Percentiles rank a stretch among this genome's conserved stretches.
These are phyloP conservation scores for Euphorbia corollata DNA, from an alignment of 441 rosid species.

Conservation along the genomic window DNA sequence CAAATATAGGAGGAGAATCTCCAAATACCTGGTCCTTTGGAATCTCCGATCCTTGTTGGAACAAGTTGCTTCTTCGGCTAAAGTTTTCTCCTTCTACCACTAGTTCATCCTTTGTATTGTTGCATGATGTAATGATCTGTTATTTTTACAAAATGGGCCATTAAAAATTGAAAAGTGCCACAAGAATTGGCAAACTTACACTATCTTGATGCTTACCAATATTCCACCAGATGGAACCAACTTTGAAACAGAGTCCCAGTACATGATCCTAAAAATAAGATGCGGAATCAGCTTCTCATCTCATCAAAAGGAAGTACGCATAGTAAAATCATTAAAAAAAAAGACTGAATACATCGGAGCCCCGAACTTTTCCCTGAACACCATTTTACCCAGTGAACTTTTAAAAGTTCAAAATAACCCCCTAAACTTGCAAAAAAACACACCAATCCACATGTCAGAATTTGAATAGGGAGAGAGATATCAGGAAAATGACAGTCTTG, in stretches of 20 bases:
- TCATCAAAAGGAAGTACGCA: neutral
- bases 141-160: neutral
- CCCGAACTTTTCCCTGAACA: no score
- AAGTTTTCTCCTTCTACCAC: slow-evolving; percentile 67
- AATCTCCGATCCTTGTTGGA: slow-evolving; percentile 29
- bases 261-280: slow-evolving; percentile 51
- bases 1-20: slow-evolving; percentile 37
- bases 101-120: slow-evolving; percentile 74
- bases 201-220: slow-evolving; percentile 39
- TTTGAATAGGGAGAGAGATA: no score
- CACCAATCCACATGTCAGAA: no score
- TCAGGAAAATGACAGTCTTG: no score
- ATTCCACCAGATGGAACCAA: slow-evolving; percentile 71
- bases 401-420: no score
- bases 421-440: no score
- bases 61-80: slow-evolving; percentile 33
- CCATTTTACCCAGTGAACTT: no score
- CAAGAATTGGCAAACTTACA: neutral
- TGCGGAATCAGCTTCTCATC: slow-evolving; percentile 4
- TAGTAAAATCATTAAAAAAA: neutral
- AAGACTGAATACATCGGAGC: no score
- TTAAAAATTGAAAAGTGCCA: neutral
- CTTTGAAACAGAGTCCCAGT: slow-evolving; percentile 84
- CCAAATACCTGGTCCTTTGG: slow-evolving; percentile 33
- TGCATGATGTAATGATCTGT: slow-evolving; percentile 82